Evolutionary conservation across 129 eudicot genomes (phyloP), one percentile per base, ranked within the genome.

Genomic region (Chrysanthemum seticuspe): DNA sequence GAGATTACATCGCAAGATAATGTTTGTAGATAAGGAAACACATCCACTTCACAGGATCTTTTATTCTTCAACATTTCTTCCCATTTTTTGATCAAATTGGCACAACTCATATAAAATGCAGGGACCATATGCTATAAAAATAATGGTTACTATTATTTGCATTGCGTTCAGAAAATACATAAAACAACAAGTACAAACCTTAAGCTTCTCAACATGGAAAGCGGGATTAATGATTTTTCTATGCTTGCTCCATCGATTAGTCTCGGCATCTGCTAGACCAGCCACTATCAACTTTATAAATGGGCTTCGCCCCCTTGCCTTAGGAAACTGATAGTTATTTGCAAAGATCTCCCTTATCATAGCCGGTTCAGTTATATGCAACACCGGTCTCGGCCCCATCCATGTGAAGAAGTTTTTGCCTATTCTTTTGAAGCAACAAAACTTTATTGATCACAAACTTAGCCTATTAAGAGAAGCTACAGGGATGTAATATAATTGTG

Each of bases 191-290:
- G 13, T 31, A 14, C 21, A 68, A 40, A 79, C 87, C 87, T 83
- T 83, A n/a, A 83, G 65, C 54, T 76, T 83, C 64, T 79, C 87
- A 11, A 75, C 15, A 15, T 83, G 87, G 12, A 83, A 79, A 31
- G 84, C 84, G 10, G 84, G 87, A n/a, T 76, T 76, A 69, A 83
- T 72, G 11, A 83, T 59, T 57, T 67, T 83, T 68, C 84, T 78
- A 59, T 83, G 87, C 57, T 79, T 76, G 56, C 70, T 79, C 87
- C 87, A 73, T 67, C 54, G 31, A 18, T 74, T 71, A 18, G 50
- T 49, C 29, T 77, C 83, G 2, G 44, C 76, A 14, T 58, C 14
- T 13, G 54, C 52, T 59, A 79, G 15, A 9, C 75, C 79, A 16
- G n/a, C 7, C 5, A 14, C 75, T 56, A 79, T 68, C 16, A 73